Evolutionary conservation across 2,329 filamentous ascomycete genomes (phyloP), one percentile per base, ranked within the genome.

Genomic region (Pyricularia grisea): DNA sequence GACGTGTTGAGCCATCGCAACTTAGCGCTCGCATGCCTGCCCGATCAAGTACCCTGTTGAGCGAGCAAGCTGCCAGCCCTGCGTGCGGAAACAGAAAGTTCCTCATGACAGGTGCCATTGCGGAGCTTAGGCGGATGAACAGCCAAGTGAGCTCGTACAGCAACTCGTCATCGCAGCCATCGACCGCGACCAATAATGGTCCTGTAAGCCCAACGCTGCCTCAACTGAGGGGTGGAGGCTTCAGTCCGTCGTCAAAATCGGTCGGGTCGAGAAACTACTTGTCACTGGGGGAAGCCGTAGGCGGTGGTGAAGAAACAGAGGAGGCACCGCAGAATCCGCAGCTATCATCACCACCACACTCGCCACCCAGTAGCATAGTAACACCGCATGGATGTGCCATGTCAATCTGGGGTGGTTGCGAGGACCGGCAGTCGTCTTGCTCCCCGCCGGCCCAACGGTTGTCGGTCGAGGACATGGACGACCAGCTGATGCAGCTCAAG

Each of bases 81-180:
- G 11, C 25, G 0, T 36, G 17, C 6, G 33, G 12, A 50, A 50
- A 36, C 17, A 60, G 36, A 23, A 68, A 64, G 58, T 68, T 63
- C 3, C 67, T 68, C 58, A 74, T 84, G 14, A 76, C 80, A n/a
- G 77, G 75, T 70, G 80, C 83, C 2, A 81, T 87, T 33, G 80
- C 81, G 23, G 82, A 86, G 74, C 81, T 88, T 69, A 81, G 85
- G 11, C 80, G 85, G 67, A 87, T 87, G 84, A 87, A 88, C 77
- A 86, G 83, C 75, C 76, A 82, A 68, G 73, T 85, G 0, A 72
- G 78, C 63, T 73, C 73, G 1, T 80, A 72, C 71, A 76, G 74
- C 72, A 72, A 69, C 36, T 68, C 69, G 23, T 73, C 73, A 11
- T 60, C 65, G 36, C 25, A 63, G 31, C 58, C 65, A 7, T 23